Conservation (phyloP, 1,284 basidiomycete species). For the Takashimella koratensis region DNA sequence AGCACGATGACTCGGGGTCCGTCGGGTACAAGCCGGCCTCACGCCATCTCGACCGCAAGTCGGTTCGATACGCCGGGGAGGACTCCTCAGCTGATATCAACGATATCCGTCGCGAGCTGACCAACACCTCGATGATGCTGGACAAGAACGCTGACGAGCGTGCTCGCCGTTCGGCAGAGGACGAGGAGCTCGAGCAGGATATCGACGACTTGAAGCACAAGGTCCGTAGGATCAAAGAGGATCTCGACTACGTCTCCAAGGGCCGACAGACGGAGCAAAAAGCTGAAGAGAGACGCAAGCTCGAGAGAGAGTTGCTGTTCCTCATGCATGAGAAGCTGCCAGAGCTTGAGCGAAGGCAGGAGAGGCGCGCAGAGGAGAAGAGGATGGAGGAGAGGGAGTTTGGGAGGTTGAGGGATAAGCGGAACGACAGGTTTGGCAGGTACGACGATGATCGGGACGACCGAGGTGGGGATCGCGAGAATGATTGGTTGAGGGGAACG, state of each 20-base stretch:
- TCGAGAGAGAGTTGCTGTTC: slow-evolving; percentile 83
- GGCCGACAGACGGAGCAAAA: slow-evolving; percentile 70
- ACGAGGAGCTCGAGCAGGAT: slow-evolving; percentile 85
- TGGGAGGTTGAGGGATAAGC: slow-evolving; percentile 72
- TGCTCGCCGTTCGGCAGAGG: slow-evolving; percentile 63
- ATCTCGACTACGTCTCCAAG: slow-evolving; percentile 83
- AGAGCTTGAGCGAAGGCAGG: slow-evolving; percentile 80
- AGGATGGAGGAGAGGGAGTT: slow-evolving; percentile 75
- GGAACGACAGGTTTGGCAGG: slow-evolving; percentile 75
- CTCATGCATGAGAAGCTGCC: slow-evolving; percentile 91
- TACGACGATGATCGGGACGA: slow-evolving; percentile 55
- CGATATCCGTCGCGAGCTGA: slow-evolving; percentile 82
- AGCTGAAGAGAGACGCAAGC: slow-evolving; percentile 78
- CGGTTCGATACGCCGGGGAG: slow-evolving; percentile 71
- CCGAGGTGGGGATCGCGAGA: slow-evolving; percentile 28
- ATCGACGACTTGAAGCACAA: slow-evolving; percentile 82
- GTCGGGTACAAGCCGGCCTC: slow-evolving; percentile 72
- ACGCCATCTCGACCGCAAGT: slow-evolving; percentile 81
- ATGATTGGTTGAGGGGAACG: slow-evolving; percentile 48
- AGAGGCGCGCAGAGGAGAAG: slow-evolving; percentile 71
- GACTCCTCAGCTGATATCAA: slow-evolving; percentile 69
- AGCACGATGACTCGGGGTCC: slow-evolving; percentile 64
- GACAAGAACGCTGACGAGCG: slow-evolving; percentile 67
- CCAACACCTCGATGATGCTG: slow-evolving; percentile 75
- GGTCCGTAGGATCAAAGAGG: slow-evolving; percentile 84